A percentile compares a stretch with the other conserved stretches of the same genome.
Evolutionary conservation across 176 grass and related monocot genomes (phyloP).

Genomic region (Cocos nucifera): DNA sequence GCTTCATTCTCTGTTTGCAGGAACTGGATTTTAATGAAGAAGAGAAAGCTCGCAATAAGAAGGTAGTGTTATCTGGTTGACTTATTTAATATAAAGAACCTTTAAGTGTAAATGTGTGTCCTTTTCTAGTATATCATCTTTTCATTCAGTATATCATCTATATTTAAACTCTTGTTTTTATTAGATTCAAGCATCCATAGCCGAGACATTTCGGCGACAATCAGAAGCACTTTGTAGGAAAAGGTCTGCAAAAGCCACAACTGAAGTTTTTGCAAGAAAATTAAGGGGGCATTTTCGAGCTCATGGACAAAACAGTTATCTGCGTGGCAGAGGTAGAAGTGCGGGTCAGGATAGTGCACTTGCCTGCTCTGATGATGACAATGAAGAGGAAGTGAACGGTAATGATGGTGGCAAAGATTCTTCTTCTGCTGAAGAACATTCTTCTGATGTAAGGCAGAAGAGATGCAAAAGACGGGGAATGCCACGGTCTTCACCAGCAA

Average conservation of each 20-base stretch:
- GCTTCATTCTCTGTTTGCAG: slow-evolving; percentile 1
- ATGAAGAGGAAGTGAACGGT: slow-evolving; percentile 14
- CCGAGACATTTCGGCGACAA: slow-evolving; percentile 31
- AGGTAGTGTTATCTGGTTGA: background rate
- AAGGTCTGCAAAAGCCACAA: slow-evolving; percentile 8
- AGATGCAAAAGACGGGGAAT: slow-evolving; percentile 12
- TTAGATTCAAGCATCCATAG: slow-evolving; percentile 35
- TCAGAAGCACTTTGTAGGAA: slow-evolving; percentile 14
- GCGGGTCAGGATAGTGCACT: background rate
- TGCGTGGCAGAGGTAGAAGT: slow-evolving; percentile 12
- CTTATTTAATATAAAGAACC: no score
- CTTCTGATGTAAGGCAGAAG: slow-evolving; percentile 21
- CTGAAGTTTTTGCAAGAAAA: slow-evolving; percentile 3
- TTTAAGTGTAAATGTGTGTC: no score
- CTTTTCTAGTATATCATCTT: no score
- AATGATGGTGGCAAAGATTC: slow-evolving; percentile 14
- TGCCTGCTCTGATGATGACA: slow-evolving; percentile 20
- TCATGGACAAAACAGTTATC: background rate
- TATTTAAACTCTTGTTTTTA: background rate
- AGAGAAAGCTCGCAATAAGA: slow-evolving; percentile 14
- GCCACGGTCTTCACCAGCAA: slow-evolving; percentile 2
- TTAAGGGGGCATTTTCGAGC: slow-evolving; percentile 1
- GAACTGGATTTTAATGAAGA: slow-evolving; percentile 15
- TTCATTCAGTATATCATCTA: no score
- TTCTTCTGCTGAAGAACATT: slow-evolving; percentile 19